Evolutionary conservation across 2,329 filamentous ascomycete genomes (phyloP).

Genomic region (Apiospora malaysiana): DNA sequence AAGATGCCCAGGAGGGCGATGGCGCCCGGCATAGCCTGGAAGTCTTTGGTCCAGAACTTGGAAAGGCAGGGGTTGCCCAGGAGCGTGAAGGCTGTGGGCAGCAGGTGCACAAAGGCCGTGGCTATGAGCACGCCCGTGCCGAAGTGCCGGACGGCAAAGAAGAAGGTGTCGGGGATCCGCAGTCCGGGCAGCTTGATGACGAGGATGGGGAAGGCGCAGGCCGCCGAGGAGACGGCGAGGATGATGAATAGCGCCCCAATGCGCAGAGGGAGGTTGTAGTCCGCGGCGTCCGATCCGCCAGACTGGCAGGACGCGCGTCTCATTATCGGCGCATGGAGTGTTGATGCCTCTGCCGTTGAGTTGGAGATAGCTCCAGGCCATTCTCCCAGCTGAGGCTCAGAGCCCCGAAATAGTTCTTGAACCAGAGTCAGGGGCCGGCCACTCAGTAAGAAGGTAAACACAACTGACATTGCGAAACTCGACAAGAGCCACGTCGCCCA

Average conservation of each 20-base stretch:
- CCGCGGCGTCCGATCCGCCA: background rate
- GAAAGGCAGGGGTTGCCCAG: slow-evolving; percentile 50
- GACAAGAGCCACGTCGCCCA: slow-evolving; percentile 4
- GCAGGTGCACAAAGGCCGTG: slow-evolving; percentile 64
- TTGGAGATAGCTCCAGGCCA: background rate
- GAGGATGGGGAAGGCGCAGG: slow-evolving; percentile 60
- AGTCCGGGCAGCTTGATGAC: slow-evolving; percentile 57
- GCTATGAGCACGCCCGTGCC: slow-evolving; percentile 68
- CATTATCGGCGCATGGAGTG: background rate
- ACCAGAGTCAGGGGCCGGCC: background rate
- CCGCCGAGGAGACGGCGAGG: slow-evolving; percentile 53
- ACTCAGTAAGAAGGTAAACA: background rate
- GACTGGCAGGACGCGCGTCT: background rate
- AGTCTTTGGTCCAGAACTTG: slow-evolving; percentile 50
- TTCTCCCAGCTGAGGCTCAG: background rate
- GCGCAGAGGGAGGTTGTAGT: slow-evolving; percentile 40
- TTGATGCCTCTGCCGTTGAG: background rate
- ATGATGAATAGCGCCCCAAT: slow-evolving; percentile 63
- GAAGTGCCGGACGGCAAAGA: slow-evolving; percentile 63
- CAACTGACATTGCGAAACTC: background rate
- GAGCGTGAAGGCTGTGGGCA: slow-evolving; percentile 49
- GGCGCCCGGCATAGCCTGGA: slow-evolving; percentile 53
- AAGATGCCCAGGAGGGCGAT: slow-evolving; percentile 52
- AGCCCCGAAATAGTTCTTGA: background rate
- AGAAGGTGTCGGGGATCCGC: slow-evolving; percentile 59